Conservation (phyloP, 75 land plant genomes). For the Chamaecyparis obtusa region DNA sequence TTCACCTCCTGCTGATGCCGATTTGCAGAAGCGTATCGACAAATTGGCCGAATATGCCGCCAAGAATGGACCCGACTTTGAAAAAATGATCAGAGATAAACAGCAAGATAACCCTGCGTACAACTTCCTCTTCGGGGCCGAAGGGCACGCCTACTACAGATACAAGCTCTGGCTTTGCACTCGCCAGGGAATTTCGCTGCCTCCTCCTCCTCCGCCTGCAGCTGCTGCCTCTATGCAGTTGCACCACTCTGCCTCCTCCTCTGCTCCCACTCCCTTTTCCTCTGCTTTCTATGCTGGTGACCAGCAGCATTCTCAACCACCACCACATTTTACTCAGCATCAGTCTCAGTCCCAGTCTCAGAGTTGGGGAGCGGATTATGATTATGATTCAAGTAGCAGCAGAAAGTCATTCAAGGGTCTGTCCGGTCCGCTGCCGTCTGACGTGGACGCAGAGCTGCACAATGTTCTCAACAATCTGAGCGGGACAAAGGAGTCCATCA, state of each 20-base stretch:
- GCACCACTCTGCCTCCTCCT: slow-evolving; percentile 23
- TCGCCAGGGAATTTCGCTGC: slow-evolving; percentile 36
- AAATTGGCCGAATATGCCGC: slow-evolving; percentile 81
- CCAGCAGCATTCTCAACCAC: slow-evolving; percentile 45
- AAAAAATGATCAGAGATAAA: slow-evolving; percentile 85
- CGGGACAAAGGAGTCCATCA: slow-evolving; percentile 95
- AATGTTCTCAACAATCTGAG: slow-evolving; percentile 61
- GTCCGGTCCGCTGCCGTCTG: slow-evolving; percentile 72
- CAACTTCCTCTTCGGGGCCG: slow-evolving; percentile 88
- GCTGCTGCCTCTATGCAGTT: slow-evolving; percentile 43
- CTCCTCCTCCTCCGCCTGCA: slow-evolving; percentile 24
- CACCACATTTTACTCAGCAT: slow-evolving; percentile 14
- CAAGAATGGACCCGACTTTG: slow-evolving; percentile 97
- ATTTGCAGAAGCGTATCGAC: slow-evolving; percentile 89
- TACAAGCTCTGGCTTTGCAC: slow-evolving; percentile 80
- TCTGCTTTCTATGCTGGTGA: slow-evolving; percentile 31
- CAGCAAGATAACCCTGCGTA: slow-evolving; percentile 89
- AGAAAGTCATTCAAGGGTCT: slow-evolving; percentile 54
- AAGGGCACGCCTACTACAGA: slow-evolving; percentile 79
- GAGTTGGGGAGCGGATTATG: slow-evolving; percentile 25
- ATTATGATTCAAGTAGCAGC: slow-evolving; percentile 34
- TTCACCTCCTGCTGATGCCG: slow-evolving; percentile 77
- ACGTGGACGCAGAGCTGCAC: slow-evolving; percentile 72
- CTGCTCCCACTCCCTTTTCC: slow-evolving; percentile 25
- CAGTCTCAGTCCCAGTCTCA: slow-evolving; percentile 26